Conservation (phyloP, 83 land plant species). For the Diphasiastrum complanatum region DNA sequence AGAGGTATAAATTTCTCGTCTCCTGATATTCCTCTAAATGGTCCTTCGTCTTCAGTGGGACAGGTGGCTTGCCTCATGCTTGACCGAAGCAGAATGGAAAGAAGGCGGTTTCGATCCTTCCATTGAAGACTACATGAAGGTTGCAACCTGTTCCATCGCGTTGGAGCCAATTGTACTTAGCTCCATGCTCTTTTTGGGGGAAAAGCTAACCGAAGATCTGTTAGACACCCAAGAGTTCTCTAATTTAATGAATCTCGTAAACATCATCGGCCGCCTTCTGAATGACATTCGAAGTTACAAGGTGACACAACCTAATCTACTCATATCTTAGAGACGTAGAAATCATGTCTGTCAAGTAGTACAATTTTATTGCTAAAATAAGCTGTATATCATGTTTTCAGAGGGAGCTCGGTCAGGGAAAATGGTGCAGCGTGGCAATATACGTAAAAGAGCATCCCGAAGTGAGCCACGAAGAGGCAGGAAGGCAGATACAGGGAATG, state of each 20-base stretch:
- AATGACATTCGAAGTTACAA: conserved; percentile 53
- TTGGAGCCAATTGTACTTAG: conserved; percentile 64
- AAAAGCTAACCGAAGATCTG: conserved; percentile 41
- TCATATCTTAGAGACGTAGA: background rate
- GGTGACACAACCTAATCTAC: conserved; percentile 27
- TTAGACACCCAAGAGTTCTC: conserved; percentile 28
- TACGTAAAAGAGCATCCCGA: conserved; percentile 22
- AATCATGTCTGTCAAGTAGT: background rate
- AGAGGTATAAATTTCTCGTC: no score
- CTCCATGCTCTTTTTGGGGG: conserved; percentile 48
- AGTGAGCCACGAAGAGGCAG: conserved; percentile 20
- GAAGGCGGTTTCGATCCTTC: conserved; percentile 34
- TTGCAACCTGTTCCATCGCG: conserved; percentile 47
- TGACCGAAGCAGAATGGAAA: conserved; percentile 51
- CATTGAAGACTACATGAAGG: conserved; percentile 47
- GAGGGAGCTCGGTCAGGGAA: conserved; percentile 53
- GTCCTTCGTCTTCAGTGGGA: conserved; percentile 45
- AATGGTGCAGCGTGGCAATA: conserved; percentile 40
- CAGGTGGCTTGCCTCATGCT: conserved; percentile 36
- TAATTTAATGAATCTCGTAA: conserved; percentile 36
- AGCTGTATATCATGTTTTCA: conserved; percentile 17
- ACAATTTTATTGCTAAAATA: background rate
- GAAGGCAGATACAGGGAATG: conserved; percentile 3
- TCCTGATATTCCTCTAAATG: background rate
- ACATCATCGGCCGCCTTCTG: conserved; percentile 56